A percentile compares a stretch with the other conserved stretches of the same genome.
Conservation (phyloP, 2,329 filamentous ascomycete genomes). For the Botrytis sinoallii region DNA sequence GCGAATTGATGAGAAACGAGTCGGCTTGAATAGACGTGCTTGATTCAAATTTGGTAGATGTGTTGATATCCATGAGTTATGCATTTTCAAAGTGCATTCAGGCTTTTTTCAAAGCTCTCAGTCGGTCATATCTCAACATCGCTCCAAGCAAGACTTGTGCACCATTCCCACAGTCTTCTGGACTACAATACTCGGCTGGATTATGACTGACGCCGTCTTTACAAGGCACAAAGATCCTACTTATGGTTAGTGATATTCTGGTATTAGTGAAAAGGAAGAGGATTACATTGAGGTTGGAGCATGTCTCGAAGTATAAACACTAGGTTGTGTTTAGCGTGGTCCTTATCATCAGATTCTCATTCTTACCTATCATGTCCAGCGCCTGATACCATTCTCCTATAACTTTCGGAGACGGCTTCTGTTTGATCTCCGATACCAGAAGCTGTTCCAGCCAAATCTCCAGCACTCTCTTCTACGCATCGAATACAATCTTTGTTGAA, state of each 20-base stretch:
- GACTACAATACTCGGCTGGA: conserved; percentile 58
- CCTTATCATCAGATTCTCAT: conserved; percentile 37
- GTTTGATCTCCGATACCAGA: conserved; percentile 48
- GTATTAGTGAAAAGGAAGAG: neutral
- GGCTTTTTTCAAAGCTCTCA: conserved; percentile 30
- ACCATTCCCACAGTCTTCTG: conserved; percentile 57
- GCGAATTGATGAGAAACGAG: conserved; percentile 32
- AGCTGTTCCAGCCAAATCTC: conserved; percentile 52
- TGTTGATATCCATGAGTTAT: conserved; percentile 8
- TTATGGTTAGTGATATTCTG: conserved; percentile 6
- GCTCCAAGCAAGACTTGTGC: conserved; percentile 48
- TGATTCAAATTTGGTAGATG: neutral
- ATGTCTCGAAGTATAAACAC: conserved; percentile 56
- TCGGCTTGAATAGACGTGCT: conserved; percentile 15
- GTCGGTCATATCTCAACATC: conserved; percentile 42
- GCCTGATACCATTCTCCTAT: conserved; percentile 55
- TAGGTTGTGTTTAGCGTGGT: conserved; percentile 38
- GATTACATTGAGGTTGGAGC: conserved; percentile 59
- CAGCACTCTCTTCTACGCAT: conserved; percentile 59
- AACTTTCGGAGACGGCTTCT: conserved; percentile 46
- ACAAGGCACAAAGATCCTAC: conserved; percentile 59
- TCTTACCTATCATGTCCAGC: conserved; percentile 58
- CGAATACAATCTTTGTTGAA: conserved; percentile 67
- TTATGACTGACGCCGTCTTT: conserved; percentile 62
- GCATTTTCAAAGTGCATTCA: conserved; percentile 3